Evolutionary conservation across 352 stramenopile genomes (phyloP), one percentile per base, ranked within the genome.

Genomic region (Phytopythium oedochilum): DNA sequence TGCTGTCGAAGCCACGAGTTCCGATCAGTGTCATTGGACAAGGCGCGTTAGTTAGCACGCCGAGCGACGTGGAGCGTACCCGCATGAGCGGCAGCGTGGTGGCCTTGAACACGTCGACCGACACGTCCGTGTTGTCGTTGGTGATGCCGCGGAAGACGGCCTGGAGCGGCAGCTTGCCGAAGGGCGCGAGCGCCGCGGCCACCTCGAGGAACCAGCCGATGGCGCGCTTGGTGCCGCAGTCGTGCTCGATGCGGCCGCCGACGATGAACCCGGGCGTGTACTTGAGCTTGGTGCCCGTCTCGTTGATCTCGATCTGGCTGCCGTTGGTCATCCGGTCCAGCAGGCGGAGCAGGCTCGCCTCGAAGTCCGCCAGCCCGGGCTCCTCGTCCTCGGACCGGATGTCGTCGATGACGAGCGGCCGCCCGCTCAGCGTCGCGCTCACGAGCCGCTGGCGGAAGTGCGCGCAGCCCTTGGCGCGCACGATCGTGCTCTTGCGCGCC

Each of bases 141-240:
- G 97, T 99, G 49, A 99, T 92, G 39, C 97, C 97, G 38, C 75
- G 85, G 32, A 99, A 86, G n/a, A 85, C 96, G 31, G 98, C 71
- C 25, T 94, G 70, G 14, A 99, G 71, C 14, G 94, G 82, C 55
- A 97, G 83, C 78, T 99, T 99, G 26, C 89, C 96, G 81, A 99
- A 99, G 0, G 97, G 86, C 26, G 94, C 92, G 9, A 99, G 77
- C 26, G 93, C 92, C n/a, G 99, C 78, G 17, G 99, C 80, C 23
- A 96, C 96, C 67, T 99, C 97, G 17, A 99, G 70, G 73, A 99
- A 99, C 96, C 97, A 99, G 32, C 97, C 97, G 47, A 99, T 94
- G 22, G 89, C 86, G 53, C 86, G 79, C 45, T 83, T 83, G 11
- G 60, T 83, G 59, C 88, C 88, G 66, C 97, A 99, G 70, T 98